Conservation (phyloP, 1,284 basidiomycete species). For the Puccinia hordei region DNA sequence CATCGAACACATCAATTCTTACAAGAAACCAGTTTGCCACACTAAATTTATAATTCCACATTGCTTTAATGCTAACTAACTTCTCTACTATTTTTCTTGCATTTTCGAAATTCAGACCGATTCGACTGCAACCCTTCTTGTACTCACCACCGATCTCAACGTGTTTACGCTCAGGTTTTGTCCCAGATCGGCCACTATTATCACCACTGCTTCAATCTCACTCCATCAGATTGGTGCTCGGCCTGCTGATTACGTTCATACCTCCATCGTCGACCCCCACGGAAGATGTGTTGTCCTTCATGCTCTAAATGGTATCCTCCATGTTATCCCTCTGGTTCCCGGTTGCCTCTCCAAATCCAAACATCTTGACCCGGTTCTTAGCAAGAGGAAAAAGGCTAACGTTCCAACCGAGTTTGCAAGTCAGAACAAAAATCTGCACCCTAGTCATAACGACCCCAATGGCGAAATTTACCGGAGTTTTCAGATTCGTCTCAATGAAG, state of each 20-base stretch:
- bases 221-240: constrained; percentile 28
- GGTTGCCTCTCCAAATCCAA: neutral
- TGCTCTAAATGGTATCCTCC: constrained; percentile 43
- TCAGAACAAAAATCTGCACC: neutral
- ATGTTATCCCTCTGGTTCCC: constrained; percentile 30
- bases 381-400: constrained; percentile 19
- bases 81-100: neutral
- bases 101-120: constrained; percentile 2
- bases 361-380: neutral
- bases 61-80: neutral
- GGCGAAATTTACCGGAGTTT: constrained; percentile 18
- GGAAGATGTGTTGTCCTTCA: constrained; percentile 39
- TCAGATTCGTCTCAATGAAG: constrained; percentile 24
- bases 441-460: constrained; percentile 9
- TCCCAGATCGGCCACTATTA: constrained; percentile 19
- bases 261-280: constrained; percentile 42
- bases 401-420: neutral
- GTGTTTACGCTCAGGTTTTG: constrained; percentile 37
- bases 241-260: constrained; percentile 44
- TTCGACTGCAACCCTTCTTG: constrained; percentile 32
- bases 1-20: constrained; percentile 44
- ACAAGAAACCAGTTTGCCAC: constrained; percentile 11
- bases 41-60: neutral
- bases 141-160: constrained; percentile 38
- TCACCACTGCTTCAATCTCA: constrained; percentile 32